Conservation (phyloP, 768 basidiomycete species). For the Boletus tomentosulus region DNA sequence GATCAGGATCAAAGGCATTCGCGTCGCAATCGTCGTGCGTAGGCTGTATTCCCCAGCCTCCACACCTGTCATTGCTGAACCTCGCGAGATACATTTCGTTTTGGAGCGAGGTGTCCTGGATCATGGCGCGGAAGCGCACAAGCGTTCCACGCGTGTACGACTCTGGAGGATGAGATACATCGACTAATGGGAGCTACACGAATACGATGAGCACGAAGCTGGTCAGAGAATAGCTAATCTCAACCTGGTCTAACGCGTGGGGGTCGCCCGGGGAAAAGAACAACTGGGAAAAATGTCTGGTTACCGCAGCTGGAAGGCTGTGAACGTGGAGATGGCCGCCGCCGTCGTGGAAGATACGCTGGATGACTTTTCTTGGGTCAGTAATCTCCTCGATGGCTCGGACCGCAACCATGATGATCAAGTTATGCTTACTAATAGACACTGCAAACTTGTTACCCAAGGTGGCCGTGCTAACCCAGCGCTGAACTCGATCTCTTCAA, state of each 20-base stretch:
- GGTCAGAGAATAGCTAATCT: constrained; percentile 5
- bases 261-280: constrained; percentile 38
- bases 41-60: constrained; percentile 71
- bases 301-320: constrained; percentile 40
- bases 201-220: background rate
- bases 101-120: constrained; percentile 76
- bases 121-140: constrained; percentile 72
- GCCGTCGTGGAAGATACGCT: constrained; percentile 44
- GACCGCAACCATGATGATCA: constrained; percentile 55
- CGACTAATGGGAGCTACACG: constrained; percentile 55
- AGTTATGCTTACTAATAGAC: constrained; percentile 13
- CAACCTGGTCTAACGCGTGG: constrained; percentile 19
- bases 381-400: constrained; percentile 44
- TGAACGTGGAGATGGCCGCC: constrained; percentile 9
- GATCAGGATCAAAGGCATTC: constrained; percentile 37
- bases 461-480: constrained; percentile 11
- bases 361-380: constrained; percentile 47
- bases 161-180: constrained; percentile 45
- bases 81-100: constrained; percentile 68
- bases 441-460: background rate
- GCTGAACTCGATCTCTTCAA: background rate
- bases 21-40: constrained; percentile 13
- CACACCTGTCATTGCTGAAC: constrained; percentile 40
- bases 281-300: constrained; percentile 42
- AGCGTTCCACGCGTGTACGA: constrained; percentile 49